Evolutionary conservation across 2,329 filamentous ascomycete genomes (phyloP).

Genomic region (Botrytis elliptica): DNA sequence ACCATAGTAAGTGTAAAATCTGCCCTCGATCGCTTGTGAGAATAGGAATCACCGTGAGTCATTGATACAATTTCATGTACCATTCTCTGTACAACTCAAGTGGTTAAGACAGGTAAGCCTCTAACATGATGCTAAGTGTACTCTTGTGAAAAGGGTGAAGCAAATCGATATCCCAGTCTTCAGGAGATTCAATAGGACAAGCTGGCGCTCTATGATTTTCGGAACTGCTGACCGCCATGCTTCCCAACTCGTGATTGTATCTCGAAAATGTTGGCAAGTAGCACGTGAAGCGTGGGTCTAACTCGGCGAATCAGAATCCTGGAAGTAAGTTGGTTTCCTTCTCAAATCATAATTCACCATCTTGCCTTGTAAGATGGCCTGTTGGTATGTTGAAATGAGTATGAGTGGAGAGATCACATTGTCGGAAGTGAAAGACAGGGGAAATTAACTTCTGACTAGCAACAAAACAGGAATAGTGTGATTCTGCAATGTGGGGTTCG

Average conservation of each 20-base stretch:
- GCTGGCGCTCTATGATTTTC: background rate
- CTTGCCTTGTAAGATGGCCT: background rate
- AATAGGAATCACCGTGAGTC: background rate
- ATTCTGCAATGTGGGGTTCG: background rate
- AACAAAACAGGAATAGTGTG: background rate
- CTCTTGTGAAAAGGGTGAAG: background rate
- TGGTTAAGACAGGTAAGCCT: background rate
- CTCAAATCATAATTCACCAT: background rate
- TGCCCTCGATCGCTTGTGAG: background rate
- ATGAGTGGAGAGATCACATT: background rate
- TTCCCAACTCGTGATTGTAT: background rate
- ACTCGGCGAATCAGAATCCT: background rate
- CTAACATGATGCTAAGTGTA: background rate
- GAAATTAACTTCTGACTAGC: background rate
- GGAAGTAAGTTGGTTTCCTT: background rate
- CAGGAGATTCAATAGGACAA: background rate
- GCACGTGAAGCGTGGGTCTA: background rate
- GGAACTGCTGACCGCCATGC: background rate
- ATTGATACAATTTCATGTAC: background rate
- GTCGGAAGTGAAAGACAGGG: background rate
- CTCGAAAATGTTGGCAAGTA: background rate
- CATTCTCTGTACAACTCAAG: background rate
- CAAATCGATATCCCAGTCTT: background rate
- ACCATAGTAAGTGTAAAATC: background rate
- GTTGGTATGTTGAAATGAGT: background rate